phyloP scores from a whole-genome alignment of 345 rosid genomes.

The Boechera divaricarpa region DNA sequence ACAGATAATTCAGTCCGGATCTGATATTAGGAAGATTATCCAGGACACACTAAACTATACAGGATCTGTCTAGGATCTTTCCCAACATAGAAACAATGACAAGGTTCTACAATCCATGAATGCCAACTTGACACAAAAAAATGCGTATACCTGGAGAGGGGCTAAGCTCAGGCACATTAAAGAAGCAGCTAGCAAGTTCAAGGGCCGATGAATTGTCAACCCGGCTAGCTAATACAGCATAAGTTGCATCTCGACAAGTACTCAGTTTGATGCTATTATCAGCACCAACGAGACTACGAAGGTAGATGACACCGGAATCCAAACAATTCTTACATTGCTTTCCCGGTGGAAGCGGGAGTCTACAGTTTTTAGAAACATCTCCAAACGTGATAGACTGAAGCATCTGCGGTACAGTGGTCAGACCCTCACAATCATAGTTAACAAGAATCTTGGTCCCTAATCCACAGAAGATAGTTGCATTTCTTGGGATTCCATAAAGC shows the following conservation, averaged over 20 bases:
- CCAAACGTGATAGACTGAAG: conserved; percentile 67
- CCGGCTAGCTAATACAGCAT: conserved; percentile 75
- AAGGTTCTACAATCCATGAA: conserved; percentile 19
- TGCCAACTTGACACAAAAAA: not conserved
- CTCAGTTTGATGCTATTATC: conserved; percentile 69
- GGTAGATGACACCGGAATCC: conserved; percentile 75
- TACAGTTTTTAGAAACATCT: conserved; percentile 69
- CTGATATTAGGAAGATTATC: not conserved
- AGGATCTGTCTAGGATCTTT: conserved; percentile 5
- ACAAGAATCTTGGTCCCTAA: conserved; percentile 86
- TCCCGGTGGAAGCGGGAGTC: conserved; percentile 59
- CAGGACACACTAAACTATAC: not conserved
- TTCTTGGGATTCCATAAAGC: conserved; percentile 78
- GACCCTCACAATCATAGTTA: conserved; percentile 71
- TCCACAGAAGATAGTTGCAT: conserved; percentile 82
- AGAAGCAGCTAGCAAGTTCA: conserved; percentile 83
- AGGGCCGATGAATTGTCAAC: conserved; percentile 64
- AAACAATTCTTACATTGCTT: conserved; percentile 71
- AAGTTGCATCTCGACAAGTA: conserved; percentile 93
- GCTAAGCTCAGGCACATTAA: conserved; percentile 73
- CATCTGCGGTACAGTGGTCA: conserved; percentile 77
- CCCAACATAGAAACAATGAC: conserved; percentile 23
- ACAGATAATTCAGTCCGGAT: not conserved
- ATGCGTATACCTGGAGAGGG: conserved; percentile 53
- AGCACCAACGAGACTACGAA: conserved; percentile 63